These are phyloP conservation scores for Aspergillus heteromorphus DNA, from an alignment of 495 filamentous ascomycete genomes.

Conservation along the genomic window DNA sequence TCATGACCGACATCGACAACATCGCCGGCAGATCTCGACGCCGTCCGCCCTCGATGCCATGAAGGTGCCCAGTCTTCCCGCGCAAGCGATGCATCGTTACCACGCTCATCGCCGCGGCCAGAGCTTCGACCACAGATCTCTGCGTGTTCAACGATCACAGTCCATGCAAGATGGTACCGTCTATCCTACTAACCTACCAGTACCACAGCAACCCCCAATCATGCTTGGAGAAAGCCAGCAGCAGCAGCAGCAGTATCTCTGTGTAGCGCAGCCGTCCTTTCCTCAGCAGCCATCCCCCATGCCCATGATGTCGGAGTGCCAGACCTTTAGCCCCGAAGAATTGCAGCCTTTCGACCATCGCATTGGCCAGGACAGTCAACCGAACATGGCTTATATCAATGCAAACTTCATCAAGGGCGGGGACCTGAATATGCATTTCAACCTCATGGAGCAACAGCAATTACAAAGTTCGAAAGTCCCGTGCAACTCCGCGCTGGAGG, in stretches of 20 bases:
- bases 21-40: constrained; percentile 86
- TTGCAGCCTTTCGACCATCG: constrained; percentile 27
- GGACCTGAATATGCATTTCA: constrained; percentile 16
- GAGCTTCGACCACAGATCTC: constrained; percentile 64
- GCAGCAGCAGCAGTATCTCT: constrained; percentile 59
- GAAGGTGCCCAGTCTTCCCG: constrained; percentile 58
- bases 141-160: constrained; percentile 45
- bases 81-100: constrained; percentile 45
- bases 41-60: constrained; percentile 66
- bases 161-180: constrained; percentile 49
- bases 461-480: constrained; percentile 13
- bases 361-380: constrained; percentile 13
- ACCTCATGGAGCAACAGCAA: constrained; percentile 25
- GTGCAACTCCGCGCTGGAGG: constrained; percentile 9
- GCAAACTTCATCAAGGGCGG: constrained; percentile 15
- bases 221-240: constrained; percentile 69
- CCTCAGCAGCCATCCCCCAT: constrained; percentile 20
- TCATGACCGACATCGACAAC: constrained; percentile 65
- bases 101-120: constrained; percentile 68
- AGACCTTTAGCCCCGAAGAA: constrained; percentile 32
- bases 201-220: constrained; percentile 48
- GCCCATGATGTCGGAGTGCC: constrained; percentile 22
- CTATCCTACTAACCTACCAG: constrained; percentile 63
- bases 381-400: constrained; percentile 17
- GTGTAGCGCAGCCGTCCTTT: constrained; percentile 54